Conservation (phyloP, 257 asterid species). For the Solanum pinnatisectum region DNA sequence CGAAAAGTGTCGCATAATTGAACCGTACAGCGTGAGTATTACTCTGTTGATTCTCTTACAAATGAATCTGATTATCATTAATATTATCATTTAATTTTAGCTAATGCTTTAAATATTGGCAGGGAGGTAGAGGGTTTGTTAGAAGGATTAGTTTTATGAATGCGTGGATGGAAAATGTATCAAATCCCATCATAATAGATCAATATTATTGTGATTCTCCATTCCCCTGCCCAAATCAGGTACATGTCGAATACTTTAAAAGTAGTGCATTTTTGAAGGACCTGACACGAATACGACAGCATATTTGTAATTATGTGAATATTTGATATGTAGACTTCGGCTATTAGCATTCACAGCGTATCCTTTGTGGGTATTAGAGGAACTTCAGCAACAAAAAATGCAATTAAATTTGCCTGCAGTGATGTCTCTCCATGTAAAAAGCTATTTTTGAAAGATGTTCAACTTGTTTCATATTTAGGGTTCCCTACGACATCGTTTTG, state of each 20-base stretch:
- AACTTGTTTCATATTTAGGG: slow-evolving; percentile 23
- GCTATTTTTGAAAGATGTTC: slow-evolving; percentile 41
- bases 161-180: slow-evolving; percentile 63
- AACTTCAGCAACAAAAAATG: slow-evolving; percentile 60
- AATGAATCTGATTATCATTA: not conserved
- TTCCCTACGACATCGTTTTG: slow-evolving; percentile 42
- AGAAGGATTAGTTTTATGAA: slow-evolving; percentile 53
- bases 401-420: slow-evolving; percentile 53
- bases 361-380: slow-evolving; percentile 48
- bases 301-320: not conserved
- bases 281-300: not conserved
- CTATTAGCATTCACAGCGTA: slow-evolving; percentile 32
- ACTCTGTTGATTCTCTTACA: not conserved
- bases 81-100: not conserved
- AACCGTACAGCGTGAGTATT: accelerated
- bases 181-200: slow-evolving; percentile 77
- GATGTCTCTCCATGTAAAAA: slow-evolving; percentile 58
- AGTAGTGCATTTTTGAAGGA: not conserved
- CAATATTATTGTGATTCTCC: slow-evolving; percentile 79
- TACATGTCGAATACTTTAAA: not conserved
- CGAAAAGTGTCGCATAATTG: not conserved
- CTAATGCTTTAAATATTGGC: not conserved
- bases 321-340: slow-evolving; percentile 46
- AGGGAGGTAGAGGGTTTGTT: slow-evolving; percentile 89
- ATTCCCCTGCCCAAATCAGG: slow-evolving; percentile 62